These are phyloP conservation scores for Trichaptum fuscoviolaceum DNA, from an alignment of 768 basidiomycete species.

Conservation along the genomic window DNA sequence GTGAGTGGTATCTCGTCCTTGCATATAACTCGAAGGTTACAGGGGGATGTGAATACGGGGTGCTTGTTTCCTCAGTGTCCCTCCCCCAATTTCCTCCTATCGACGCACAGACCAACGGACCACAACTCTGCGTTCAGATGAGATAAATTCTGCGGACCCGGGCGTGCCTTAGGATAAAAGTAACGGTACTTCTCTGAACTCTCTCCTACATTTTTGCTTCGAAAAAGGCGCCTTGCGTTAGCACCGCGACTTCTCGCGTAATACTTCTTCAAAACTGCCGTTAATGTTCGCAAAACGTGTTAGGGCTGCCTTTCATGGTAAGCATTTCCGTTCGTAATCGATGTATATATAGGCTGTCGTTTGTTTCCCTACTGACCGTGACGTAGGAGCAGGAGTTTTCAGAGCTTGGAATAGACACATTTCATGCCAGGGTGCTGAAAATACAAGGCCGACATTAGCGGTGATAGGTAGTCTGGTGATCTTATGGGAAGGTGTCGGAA, in stretches of 20 bases:
- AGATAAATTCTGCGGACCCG: background rate
- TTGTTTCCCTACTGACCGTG: background rate
- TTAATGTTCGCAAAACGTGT: background rate
- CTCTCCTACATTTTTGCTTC: background rate
- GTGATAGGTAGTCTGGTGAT: background rate
- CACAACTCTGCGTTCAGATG: background rate
- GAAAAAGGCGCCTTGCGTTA: background rate
- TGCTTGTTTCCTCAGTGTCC: background rate
- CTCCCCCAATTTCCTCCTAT: background rate
- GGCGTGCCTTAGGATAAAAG: background rate
- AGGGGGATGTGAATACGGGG: background rate
- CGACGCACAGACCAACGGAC: background rate
- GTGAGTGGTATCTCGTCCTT: no score
- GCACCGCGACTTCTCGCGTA: background rate
- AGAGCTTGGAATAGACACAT: background rate
- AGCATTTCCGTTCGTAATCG: background rate
- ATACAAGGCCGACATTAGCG: background rate
- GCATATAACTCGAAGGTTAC: no score
- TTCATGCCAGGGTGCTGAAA: background rate
- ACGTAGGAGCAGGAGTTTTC: background rate
- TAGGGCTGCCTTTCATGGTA: background rate
- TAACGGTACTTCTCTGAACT: background rate
- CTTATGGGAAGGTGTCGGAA: background rate
- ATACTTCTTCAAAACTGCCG: background rate
- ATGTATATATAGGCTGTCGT: background rate